These are phyloP conservation scores for Endoconidiophora laricicola DNA, from an alignment of 2,329 filamentous ascomycete species.

Conservation along the genomic window DNA sequence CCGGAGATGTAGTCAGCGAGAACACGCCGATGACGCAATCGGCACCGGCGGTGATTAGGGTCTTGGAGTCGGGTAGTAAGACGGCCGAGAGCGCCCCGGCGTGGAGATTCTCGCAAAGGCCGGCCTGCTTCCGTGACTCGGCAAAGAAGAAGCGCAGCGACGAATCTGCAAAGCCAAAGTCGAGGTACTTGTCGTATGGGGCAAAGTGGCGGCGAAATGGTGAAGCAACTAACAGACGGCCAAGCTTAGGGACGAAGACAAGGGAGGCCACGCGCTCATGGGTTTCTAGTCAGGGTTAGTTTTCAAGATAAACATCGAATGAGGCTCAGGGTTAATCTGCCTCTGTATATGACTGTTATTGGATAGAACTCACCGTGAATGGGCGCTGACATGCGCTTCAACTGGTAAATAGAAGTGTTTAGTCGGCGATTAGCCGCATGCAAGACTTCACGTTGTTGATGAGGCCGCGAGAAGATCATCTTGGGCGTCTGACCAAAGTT, in stretches of 20 bases:
- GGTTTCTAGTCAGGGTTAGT: slow-evolving; percentile 35
- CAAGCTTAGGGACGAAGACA: slow-evolving; percentile 60
- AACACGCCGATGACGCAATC: slow-evolving; percentile 86
- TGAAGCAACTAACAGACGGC: slow-evolving; percentile 68
- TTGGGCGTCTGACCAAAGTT: slow-evolving; percentile 97
- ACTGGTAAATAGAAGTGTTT: slow-evolving; percentile 53
- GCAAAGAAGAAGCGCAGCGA: slow-evolving; percentile 81
- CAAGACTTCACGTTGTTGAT: slow-evolving; percentile 57
- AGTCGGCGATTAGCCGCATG: slow-evolving; percentile 50
- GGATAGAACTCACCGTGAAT: slow-evolving; percentile 22
- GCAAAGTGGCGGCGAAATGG: slow-evolving; percentile 77
- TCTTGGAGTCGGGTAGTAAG: slow-evolving; percentile 75
- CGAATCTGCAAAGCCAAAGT: slow-evolving; percentile 91
- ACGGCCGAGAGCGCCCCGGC: slow-evolving; percentile 75
- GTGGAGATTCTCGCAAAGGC: slow-evolving; percentile 86
- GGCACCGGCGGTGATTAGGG: slow-evolving; percentile 76
- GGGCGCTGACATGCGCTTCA: slow-evolving; percentile 65
- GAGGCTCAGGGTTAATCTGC: no score
- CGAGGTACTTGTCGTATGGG: slow-evolving; percentile 81
- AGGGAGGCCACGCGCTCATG: slow-evolving; percentile 68
- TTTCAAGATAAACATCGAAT: neutral
- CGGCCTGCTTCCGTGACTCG: slow-evolving; percentile 67
- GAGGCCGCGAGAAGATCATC: slow-evolving; percentile 73
- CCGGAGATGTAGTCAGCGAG: slow-evolving; percentile 44
- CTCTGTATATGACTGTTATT: no score